These are phyloP conservation scores for Backusella psychrophila DNA, from an alignment of 192 early-diverging fungal genomes.

Conservation along the genomic window DNA sequence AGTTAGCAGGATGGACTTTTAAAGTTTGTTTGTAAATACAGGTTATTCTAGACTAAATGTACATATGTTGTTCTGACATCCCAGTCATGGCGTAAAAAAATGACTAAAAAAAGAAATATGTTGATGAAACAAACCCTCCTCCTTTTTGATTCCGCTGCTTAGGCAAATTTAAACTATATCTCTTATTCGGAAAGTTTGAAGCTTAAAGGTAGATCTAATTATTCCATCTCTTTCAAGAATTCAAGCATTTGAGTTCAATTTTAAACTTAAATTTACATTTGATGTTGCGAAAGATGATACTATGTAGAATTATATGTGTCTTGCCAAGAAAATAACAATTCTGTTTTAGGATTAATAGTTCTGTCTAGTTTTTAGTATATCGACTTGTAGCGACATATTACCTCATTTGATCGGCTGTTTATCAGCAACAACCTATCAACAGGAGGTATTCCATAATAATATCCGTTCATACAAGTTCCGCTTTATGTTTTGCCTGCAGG, in stretches of 20 bases:
- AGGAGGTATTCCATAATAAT: background rate
- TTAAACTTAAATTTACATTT: background rate
- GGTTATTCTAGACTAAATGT: background rate
- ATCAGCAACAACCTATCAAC: background rate
- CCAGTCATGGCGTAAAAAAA: background rate
- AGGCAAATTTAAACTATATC: background rate
- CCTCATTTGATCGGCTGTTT: background rate
- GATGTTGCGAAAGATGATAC: background rate
- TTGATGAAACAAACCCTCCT: background rate
- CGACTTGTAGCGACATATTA: background rate
- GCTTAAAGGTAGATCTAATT: background rate
- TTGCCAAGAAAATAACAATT: background rate
- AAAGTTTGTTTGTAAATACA: constrained; percentile 7
- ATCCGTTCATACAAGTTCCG: background rate
- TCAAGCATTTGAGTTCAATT: background rate
- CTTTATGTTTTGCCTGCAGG: background rate
- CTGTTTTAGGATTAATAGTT: background rate
- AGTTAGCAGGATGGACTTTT: background rate
- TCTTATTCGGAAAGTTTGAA: background rate
- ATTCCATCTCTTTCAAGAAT: background rate
- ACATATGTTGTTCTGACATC: background rate
- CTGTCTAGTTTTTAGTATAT: background rate
- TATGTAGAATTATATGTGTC: background rate
- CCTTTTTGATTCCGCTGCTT: background rate
- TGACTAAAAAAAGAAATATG: background rate